These are phyloP conservation scores for Monosporascus ibericus DNA, from an alignment of 2,329 filamentous ascomycete species.

Conservation along the genomic window DNA sequence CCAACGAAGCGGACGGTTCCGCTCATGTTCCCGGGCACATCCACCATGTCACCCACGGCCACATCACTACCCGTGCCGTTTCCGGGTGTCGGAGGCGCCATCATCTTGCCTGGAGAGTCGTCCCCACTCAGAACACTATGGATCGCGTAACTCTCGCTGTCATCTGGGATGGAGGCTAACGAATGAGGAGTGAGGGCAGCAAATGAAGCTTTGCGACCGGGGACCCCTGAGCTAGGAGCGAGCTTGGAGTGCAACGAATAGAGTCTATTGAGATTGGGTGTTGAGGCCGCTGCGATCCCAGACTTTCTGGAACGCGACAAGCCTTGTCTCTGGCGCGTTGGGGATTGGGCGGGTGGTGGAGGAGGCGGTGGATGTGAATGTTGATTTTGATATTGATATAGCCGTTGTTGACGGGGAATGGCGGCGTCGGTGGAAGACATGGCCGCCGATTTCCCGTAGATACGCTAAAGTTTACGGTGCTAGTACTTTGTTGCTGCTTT, in stretches of 20 bases:
- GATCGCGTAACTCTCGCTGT: conserved; percentile 56
- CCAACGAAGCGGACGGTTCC: conserved; percentile 88
- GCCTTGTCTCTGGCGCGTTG: conserved; percentile 19
- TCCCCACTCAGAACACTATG: conserved; percentile 41
- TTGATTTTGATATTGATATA: background rate
- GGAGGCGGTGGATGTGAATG: background rate
- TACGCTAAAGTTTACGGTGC: background rate
- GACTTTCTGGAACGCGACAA: conserved; percentile 37
- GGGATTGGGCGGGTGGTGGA: conserved; percentile 4
- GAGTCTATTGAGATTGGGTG: conserved; percentile 50
- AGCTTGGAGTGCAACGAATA: conserved; percentile 46
- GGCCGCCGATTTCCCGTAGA: background rate
- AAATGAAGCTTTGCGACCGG: conserved; percentile 63
- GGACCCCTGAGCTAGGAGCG: conserved; percentile 36
- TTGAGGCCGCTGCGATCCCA: conserved; percentile 45
- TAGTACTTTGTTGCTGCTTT: background rate
- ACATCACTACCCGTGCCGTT: conserved; percentile 46
- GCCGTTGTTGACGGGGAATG: background rate
- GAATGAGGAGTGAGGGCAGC: conserved; percentile 61
- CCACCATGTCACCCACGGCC: conserved; percentile 74
- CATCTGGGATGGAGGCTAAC: conserved; percentile 61
- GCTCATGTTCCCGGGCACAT: conserved; percentile 89
- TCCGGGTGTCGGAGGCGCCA: conserved; percentile 47
- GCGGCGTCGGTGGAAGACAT: background rate
- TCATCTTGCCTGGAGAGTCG: conserved; percentile 35